These are phyloP conservation scores for Neurospora tetrasperma DNA, from an alignment of 495 filamentous ascomycete genomes.

Conservation along the genomic window DNA sequence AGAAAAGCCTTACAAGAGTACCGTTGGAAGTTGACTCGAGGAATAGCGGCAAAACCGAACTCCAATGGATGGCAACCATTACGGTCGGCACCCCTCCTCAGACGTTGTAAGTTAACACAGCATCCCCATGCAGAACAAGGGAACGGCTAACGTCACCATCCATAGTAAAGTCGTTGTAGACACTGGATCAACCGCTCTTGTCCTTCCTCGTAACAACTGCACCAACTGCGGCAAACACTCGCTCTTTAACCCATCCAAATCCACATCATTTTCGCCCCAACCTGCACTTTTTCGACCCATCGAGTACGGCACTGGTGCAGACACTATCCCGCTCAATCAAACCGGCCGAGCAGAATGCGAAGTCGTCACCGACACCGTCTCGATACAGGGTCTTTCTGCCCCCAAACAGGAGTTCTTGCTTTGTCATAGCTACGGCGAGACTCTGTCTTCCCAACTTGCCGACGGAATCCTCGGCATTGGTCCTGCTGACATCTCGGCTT, in stretches of 20 bases:
- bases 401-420: conserved; percentile 14
- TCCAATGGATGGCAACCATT: conserved; percentile 19
- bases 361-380: conserved; percentile 17
- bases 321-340: conserved; percentile 6
- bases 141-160: not conserved
- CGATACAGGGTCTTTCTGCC: conserved; percentile 13
- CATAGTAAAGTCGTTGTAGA: conserved; percentile 20
- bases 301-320: conserved; percentile 11
- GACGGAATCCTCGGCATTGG: conserved; percentile 27
- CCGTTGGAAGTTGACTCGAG: not conserved
- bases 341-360: conserved; percentile 15
- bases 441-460: conserved; percentile 11
- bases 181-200: conserved; percentile 13
- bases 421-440: conserved; percentile 15
- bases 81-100: conserved; percentile 17
- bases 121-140: not conserved
- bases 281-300: conserved; percentile 1
- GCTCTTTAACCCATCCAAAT: conserved; percentile 9
- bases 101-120: conserved; percentile 10
- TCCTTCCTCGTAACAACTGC: conserved; percentile 17
- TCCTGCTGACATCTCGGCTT: conserved; percentile 1
- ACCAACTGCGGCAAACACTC: conserved; percentile 10
- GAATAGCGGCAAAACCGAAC: not conserved
- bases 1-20: not conserved
- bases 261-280: conserved; percentile 9